Evolutionary conservation across 192 early-diverging fungal species (phyloP).

Genomic region (Coemansia pectinata): DNA sequence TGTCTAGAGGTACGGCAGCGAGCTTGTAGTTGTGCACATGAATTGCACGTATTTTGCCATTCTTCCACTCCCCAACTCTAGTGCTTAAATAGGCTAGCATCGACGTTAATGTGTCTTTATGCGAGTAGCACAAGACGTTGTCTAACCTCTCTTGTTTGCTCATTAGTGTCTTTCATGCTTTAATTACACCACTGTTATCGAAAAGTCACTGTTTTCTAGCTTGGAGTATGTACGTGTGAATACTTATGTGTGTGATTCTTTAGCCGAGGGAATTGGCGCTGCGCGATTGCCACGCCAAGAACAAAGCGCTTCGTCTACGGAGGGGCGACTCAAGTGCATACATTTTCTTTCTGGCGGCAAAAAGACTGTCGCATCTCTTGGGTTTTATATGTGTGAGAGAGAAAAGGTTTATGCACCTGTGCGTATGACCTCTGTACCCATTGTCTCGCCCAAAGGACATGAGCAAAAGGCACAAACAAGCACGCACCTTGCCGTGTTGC

Average conservation of each 20-base stretch:
- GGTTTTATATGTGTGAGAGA: background rate
- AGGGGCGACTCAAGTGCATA: background rate
- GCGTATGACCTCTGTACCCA: background rate
- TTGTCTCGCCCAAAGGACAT: constrained; percentile 1
- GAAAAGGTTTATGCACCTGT: background rate
- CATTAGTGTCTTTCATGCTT: background rate
- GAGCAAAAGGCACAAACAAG: background rate
- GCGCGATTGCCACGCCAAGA: background rate
- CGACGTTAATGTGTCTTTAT: background rate
- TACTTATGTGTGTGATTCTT: no score
- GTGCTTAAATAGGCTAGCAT: background rate
- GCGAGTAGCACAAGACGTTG: background rate
- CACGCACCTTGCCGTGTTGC: constrained; percentile 3
- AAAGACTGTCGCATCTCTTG: background rate
- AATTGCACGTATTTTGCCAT: background rate
- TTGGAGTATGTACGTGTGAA: background rate
- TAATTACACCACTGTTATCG: background rate
- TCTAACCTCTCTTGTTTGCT: background rate
- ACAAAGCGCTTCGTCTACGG: background rate
- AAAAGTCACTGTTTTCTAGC: background rate
- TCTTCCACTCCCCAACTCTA: background rate
- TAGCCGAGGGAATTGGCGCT: background rate
- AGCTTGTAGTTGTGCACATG: background rate
- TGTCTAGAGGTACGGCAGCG: background rate
- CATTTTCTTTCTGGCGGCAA: background rate